Evolutionary conservation across 75 land plant genomes (phyloP), one percentile per base, ranked within the genome.

Genomic region (Pseudotsuga menziesii): DNA sequence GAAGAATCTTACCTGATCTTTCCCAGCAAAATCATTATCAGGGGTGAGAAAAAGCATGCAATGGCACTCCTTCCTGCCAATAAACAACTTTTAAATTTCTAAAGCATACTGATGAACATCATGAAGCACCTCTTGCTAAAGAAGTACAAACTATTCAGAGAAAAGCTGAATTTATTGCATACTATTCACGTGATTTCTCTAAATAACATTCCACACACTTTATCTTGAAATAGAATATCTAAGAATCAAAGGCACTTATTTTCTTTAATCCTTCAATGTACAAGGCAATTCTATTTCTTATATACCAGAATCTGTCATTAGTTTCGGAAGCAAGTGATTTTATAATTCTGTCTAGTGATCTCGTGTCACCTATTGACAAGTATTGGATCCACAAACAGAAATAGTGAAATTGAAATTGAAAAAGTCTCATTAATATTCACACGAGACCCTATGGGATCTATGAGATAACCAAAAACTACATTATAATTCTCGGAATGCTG

Each of bases 1-100:
- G 26, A 41, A 56, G 29, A 80, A 13, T 4, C 52, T 54, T 79
- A 93, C 98, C 92, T 95, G 98, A 2, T 95, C 98, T 22, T 77
- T 61, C 16, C 98, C 98, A 80, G 98, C 96, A 88, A 95, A 95
- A 73, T 95, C 97, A 79, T 93, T 93, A 11, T 95, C 98, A 29
- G 90, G 86, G 23, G 98, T 95, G 66, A 95, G 89, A 57, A 95
- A 95, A 56, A 95, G 89, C 98, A 95, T 95, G 76, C 98, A 95
- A 73, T 95, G 98, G 77, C 98, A 95, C 83, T 95, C 98, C 81
- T 95, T 95, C 88, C 98, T 95, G 92, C 74, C 55, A 86, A 69
- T n/a, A n/a, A 32, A 63, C 66, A 63, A 63, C 4, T 63, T 63
- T 29, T 29, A 63, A 4, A 63, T 11, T 29, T 15, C 16, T 29